phyloP scores from a whole-genome alignment of 768 basidiomycete genomes.

The Russula emetica region DNA sequence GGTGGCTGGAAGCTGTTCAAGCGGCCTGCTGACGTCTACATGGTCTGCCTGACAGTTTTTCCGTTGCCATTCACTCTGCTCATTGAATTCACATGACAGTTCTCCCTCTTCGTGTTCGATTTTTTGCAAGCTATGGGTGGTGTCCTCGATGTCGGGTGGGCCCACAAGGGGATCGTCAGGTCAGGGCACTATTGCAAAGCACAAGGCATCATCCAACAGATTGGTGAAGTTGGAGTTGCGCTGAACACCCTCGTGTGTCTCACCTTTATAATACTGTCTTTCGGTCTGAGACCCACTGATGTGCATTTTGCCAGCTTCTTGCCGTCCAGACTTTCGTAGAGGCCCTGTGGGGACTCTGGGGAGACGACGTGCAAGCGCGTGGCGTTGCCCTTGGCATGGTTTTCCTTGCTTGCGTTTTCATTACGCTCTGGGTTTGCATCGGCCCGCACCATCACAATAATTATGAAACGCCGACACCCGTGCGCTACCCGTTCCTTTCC shows the following conservation, averaged over 20 bases:
- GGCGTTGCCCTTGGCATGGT: conserved; percentile 28
- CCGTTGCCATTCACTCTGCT: background rate
- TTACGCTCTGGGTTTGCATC: conserved; percentile 38
- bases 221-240: conserved; percentile 43
- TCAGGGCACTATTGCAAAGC: conserved; percentile 37
- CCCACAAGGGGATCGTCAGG: conserved; percentile 35
- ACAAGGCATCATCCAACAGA: conserved; percentile 41
- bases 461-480: conserved; percentile 38
- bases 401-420: conserved; percentile 6
- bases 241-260: too few relatives aligned
- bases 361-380: too few relatives aligned
- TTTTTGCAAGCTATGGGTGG: conserved; percentile 40
- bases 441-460: conserved; percentile 25
- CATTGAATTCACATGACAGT: conserved; percentile 27
- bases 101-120: conserved; percentile 35
- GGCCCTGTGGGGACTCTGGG: too few relatives aligned
- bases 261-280: background rate
- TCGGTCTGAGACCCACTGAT: background rate
- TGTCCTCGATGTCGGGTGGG: conserved; percentile 39
- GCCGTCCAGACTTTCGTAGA: conserved; percentile 41
- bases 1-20: conserved; percentile 31
- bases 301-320: conserved; percentile 23
- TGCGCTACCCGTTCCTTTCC: background rate
- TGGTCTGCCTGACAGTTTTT: background rate
- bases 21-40: conserved; percentile 35